Base-by-base conservation (phyloP, 2,329 filamentous ascomycete species). In the Phaeosphaeriaceae sp. region DNA sequence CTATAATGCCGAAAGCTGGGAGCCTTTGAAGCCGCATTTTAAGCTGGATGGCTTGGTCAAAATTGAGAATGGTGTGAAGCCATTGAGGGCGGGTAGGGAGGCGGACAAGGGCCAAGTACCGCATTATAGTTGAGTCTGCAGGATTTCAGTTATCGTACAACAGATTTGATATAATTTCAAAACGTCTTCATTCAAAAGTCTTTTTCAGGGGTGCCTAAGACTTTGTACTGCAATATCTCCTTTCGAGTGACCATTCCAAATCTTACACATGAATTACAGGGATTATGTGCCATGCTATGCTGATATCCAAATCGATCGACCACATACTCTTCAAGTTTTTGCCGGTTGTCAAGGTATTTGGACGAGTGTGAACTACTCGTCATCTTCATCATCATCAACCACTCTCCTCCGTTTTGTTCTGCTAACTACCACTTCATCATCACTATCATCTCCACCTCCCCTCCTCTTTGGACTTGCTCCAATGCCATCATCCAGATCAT, bases 1-100 rank as follows among this genome's bases (percentile, higher is more conserved):
- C 48, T 95, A 94, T 66, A 92, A 85, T 67, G 84, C 86, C 48
- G 88, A 95, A 77, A 92, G 89, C 69, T 96, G 91, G 91, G 85
- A 77, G 60, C 71, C 74, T 12, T 54, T 81, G 58, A 78, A 78
- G 64, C 67, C 77, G 50, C 76, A 75, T 46, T 81, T 81, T 48
- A 70, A 64, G 58, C 57, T 63, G 46, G 61, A 61, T 15, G 56
- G 54, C 3, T 55, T 58, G 6, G 54, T 54, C 46, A 67, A 67
- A 50, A 64, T 68, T 26, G 60, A 64, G 7, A 67, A 68, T 47
- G 57, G 64, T 3, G 59, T 54, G 7, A 49, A 48, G 32, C 46
- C 56, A 11, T 4, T 32, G 16, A 45, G 12, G 8, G 35, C 29
- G n/a, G 34, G 34, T 2, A 21, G 11, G 11, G 26, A 45, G 20